Percentiles rank a stretch among this genome's conserved stretches.
These are phyloP conservation scores for Hansenula lynferdii DNA, from an alignment of 1,139 yeast genomes.

Conservation along the genomic window DNA sequence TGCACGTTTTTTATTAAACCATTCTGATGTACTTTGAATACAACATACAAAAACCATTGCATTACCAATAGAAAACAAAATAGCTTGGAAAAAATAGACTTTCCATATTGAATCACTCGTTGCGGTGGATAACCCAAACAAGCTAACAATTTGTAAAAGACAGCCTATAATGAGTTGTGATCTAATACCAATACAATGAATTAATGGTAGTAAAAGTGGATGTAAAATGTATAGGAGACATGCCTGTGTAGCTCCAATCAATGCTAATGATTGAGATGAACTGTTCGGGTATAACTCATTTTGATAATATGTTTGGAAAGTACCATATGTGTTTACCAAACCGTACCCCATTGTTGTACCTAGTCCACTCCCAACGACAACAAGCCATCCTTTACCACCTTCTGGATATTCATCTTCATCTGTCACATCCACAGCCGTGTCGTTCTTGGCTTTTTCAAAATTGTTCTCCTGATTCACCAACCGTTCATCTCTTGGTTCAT, in stretches of 20 bases:
- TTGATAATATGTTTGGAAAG: background rate
- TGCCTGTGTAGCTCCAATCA: background rate
- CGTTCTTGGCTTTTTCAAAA: too few relatives aligned
- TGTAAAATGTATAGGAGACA: background rate
- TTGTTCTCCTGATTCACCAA: too few relatives aligned
- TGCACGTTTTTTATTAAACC: background rate
- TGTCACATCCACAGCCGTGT: conserved; percentile 7
- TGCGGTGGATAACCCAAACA: background rate
- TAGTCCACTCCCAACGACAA: background rate
- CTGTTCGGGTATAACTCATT: background rate
- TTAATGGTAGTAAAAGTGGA: background rate
- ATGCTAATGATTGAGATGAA: background rate
- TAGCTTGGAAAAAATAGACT: background rate
- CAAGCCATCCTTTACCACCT: conserved; percentile 1
- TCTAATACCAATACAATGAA: background rate
- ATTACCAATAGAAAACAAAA: background rate
- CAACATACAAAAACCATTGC: background rate
- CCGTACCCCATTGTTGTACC: background rate
- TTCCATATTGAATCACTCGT: background rate
- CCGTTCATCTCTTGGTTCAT: too few relatives aligned
- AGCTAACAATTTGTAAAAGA: background rate
- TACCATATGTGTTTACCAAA: background rate
- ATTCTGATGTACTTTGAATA: background rate
- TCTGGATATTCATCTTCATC: background rate
- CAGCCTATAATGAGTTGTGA: background rate